Percentiles rank a stretch among this genome's conserved stretches.
Conservation (phyloP, 108 stramenopile species). For the Discostella stelligeroides region DNA sequence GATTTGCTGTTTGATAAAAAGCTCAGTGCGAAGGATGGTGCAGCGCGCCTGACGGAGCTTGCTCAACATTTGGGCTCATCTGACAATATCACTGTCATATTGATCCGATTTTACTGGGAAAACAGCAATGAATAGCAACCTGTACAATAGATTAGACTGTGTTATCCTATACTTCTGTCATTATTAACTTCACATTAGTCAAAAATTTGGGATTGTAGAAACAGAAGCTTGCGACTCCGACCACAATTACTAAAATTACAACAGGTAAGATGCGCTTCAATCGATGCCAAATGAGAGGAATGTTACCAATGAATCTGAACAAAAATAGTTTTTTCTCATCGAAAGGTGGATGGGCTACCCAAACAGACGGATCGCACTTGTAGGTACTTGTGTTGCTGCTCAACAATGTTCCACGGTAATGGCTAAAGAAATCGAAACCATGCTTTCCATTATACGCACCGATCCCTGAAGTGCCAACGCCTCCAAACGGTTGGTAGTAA, state of each 20-base stretch:
- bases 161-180: not conserved
- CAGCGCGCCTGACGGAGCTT: conserved; percentile 81
- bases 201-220: conserved; percentile 2
- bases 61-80: conserved; percentile 83
- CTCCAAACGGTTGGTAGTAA: conserved; percentile 73
- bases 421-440: conserved; percentile 77
- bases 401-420: not conserved
- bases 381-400: not conserved
- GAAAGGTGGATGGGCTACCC: conserved; percentile 2
- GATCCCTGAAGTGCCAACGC: conserved; percentile 76
- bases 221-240: not conserved
- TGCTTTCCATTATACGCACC: conserved; percentile 68
- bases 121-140: no score
- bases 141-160: no score
- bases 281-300: not conserved
- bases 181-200: not conserved
- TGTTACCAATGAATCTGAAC: not conserved
- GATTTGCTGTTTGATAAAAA: conserved; percentile 71
- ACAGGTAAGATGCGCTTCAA: not conserved
- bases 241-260: not conserved
- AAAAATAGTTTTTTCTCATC: not conserved
- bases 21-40: conserved; percentile 67
- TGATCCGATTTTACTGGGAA: conserved; percentile 63
- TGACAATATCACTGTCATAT: conserved; percentile 85
- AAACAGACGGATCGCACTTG: not conserved